Evolutionary conservation across 108 stramenopile species (phyloP), one percentile per base, ranked within the genome.

Genomic region (Skeletonema potamos): DNA sequence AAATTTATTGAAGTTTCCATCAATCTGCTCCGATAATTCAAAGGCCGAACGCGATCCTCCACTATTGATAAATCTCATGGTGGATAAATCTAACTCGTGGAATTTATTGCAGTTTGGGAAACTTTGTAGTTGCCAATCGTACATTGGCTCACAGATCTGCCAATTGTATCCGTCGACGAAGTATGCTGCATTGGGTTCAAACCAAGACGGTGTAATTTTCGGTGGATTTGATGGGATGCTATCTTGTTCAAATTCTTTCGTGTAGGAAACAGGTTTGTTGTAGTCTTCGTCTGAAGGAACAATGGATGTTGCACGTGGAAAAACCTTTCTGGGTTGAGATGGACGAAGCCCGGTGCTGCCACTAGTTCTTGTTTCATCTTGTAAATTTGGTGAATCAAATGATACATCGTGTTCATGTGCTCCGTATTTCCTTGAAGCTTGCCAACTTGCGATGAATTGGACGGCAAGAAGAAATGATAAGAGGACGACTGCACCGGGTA

Each of bases 21-120:
- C 1, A 17, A 59, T 0, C 22, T 48, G 22, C 37, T 27, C 44
- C 8, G 5, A 65, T 26, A 79, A 46, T 70, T 81, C 73, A 34
- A 81, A 74, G 9, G 79, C 79, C 3, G 61, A 66, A 20, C 79
- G 27, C 26, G 33, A 33, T 15, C n/a, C 24, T 2, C 24, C 79
- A 44, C 58, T 59, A 64, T 74, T 70, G 26, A 81, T 73, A 56
- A 70, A 57, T 15, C 59, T 57, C 64, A 74, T 54, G 0, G 51
- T 41, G 18, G 7, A 20, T 60, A 77, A 43, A 27, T 82, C 76
- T 36, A 83, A 22, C 63, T 83, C 82, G 54, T 83, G 82, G 41
- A 83, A 79, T 5, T 48, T 44, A 44, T 83, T 83, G 37, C 82
- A 83, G 58, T 74, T 69, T 9, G 74, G 58, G 62, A 75, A 83